These are phyloP conservation scores for Piloderma croceum DNA, from an alignment of 768 basidiomycete species.

Conservation along the genomic window DNA sequence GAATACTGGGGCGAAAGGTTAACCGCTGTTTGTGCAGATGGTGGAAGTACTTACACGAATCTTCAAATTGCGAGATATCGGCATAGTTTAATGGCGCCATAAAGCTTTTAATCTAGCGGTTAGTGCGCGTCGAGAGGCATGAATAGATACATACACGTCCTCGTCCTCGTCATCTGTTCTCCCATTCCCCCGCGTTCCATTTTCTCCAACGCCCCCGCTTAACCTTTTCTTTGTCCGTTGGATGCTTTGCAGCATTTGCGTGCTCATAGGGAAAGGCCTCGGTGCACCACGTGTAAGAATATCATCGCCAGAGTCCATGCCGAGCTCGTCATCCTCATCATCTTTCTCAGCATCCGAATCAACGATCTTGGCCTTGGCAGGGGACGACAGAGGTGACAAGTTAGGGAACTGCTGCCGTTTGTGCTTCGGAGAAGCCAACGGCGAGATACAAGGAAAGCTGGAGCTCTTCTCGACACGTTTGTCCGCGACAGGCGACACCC, in stretches of 20 bases:
- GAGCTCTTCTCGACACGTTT: no score
- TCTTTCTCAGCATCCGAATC: neutral
- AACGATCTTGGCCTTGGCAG: neutral
- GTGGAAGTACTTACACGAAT: slow-evolving; percentile 39
- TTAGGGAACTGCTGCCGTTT: neutral
- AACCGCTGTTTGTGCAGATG: no score
- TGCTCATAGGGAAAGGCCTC: slow-evolving; percentile 45
- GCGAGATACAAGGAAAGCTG: no score
- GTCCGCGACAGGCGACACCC: no score
- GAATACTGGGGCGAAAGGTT: slow-evolving; percentile 36
- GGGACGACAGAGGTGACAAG: neutral
- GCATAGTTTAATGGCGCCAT: neutral
- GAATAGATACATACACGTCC: no score
- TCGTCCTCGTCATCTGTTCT: no score
- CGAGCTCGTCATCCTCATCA: neutral
- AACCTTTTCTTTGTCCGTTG: slow-evolving; percentile 25
- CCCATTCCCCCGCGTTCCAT: slow-evolving; percentile 29
- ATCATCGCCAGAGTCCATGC: neutral
- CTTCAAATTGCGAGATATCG: no score
- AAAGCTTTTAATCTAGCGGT: neutral
- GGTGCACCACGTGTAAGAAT: neutral
- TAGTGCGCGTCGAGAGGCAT: neutral
- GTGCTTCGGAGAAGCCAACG: neutral
- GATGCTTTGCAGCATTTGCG: slow-evolving; percentile 37
- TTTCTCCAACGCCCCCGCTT: slow-evolving; percentile 25